Conservation (phyloP, 345 rosid species). For the Toxicodendron radicans region DNA sequence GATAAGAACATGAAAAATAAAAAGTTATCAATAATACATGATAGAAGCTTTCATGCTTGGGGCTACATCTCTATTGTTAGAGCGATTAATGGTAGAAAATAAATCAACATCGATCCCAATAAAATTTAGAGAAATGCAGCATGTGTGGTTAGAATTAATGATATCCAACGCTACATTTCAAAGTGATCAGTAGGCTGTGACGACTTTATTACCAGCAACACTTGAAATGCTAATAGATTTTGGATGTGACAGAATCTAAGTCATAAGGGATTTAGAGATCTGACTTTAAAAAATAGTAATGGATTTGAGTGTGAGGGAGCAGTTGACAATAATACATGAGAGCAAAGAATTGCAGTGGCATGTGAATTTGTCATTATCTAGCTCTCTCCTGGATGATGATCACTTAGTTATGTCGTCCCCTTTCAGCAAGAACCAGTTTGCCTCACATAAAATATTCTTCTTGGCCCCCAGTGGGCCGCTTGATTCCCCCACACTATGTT, state of each 20-base stretch:
- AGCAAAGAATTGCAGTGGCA: neutral
- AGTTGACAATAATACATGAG: conserved; percentile 1
- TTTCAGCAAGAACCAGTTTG: neutral
- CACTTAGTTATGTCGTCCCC: neutral
- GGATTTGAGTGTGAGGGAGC: neutral
- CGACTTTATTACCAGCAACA: neutral
- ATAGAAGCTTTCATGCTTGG: no score
- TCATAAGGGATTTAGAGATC: neutral
- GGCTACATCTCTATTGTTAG: no score
- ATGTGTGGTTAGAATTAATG: neutral
- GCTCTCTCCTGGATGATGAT: neutral
- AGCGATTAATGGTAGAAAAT: no score
- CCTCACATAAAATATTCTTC: neutral
- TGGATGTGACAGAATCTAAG: neutral
- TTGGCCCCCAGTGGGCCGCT: neutral
- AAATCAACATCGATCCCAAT: neutral
- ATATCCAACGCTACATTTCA: neutral
- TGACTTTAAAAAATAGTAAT: neutral
- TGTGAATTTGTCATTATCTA: neutral
- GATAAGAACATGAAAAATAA: no score
- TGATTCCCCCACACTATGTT: neutral
- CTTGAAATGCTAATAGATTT: neutral
- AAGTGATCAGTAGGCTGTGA: neutral
- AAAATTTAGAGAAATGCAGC: neutral
- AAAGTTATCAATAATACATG: no score